Evolutionary conservation across 2,329 filamentous ascomycete genomes (phyloP).

Genomic region (Penicillium sp.): DNA sequence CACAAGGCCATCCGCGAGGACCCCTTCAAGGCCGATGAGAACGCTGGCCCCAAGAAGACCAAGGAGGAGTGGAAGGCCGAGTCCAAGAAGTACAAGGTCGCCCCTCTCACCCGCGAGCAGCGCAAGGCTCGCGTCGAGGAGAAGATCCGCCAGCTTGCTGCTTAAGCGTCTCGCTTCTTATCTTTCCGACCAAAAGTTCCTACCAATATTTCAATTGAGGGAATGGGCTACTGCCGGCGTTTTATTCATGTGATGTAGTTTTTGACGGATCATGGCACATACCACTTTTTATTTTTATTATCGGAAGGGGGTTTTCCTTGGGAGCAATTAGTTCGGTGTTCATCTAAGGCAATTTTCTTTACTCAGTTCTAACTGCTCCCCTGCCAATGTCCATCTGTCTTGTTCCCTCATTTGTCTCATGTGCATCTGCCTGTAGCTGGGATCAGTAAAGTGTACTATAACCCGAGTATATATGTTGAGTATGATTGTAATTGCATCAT

Average conservation of each 20-base stretch:
- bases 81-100: slow-evolving; percentile 80
- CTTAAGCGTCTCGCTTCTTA: slow-evolving; percentile 34
- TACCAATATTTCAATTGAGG: slow-evolving; percentile 23
- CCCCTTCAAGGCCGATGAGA: slow-evolving; percentile 87
- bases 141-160: slow-evolving; percentile 77
- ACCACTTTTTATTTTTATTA: slow-evolving; percentile 25
- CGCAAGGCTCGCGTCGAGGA: slow-evolving; percentile 78
- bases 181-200: slow-evolving; percentile 22
- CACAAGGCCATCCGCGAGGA: slow-evolving; percentile 97
- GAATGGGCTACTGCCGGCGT: slow-evolving; percentile 25
- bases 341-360: slow-evolving; percentile 30
- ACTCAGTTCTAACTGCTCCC: slow-evolving; percentile 31
- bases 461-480: not conserved
- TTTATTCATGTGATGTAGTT: slow-evolving; percentile 25
- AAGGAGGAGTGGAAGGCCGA: slow-evolving; percentile 97
- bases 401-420: slow-evolving; percentile 23
- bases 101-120: slow-evolving; percentile 80
- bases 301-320: slow-evolving; percentile 13
- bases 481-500: not conserved
- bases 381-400: slow-evolving; percentile 26
- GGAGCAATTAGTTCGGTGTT: slow-evolving; percentile 33
- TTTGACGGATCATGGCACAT: slow-evolving; percentile 30
- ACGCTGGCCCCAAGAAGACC: slow-evolving; percentile 79
- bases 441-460: not conserved
- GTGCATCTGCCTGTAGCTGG: slow-evolving; percentile 6